phyloP scores from a whole-genome alignment of 495 filamentous ascomycete species.

The Aspergillus kassunensis region DNA sequence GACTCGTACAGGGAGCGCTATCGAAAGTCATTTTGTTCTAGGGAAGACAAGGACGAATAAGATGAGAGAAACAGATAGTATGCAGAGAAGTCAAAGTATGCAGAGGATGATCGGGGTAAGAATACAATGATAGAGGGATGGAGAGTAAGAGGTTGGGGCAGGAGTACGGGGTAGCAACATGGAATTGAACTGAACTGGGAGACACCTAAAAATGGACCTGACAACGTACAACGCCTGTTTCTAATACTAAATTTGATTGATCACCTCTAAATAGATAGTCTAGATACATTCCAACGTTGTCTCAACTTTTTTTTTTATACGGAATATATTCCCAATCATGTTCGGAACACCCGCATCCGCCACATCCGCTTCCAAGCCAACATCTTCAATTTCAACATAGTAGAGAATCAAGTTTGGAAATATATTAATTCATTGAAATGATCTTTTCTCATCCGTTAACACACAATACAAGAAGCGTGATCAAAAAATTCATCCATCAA shows the following conservation, averaged over 20 bases:
- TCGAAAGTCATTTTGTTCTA: conserved; percentile 27
- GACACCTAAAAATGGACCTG: no score
- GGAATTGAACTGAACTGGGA: no score
- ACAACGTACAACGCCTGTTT: no score
- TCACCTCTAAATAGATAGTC: no score
- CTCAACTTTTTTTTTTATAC: no score
- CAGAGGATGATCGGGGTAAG: conserved; percentile 2
- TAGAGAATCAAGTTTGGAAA: conserved; percentile 1
- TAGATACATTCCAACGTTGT: no score
- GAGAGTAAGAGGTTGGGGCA: neutral
- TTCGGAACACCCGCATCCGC: no score
- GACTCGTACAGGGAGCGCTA: conserved; percentile 17
- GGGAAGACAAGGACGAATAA: conserved; percentile 10
- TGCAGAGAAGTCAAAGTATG: conserved; percentile 13
- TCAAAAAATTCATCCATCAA: conserved; percentile 33
- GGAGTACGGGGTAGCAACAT: no score
- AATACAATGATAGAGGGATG: conserved; percentile 1
- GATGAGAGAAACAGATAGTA: conserved; percentile 16
- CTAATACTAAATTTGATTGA: no score
- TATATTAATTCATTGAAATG: conserved; percentile 15
- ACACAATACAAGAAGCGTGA: conserved; percentile 25
- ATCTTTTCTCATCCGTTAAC: conserved; percentile 32
- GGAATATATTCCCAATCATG: no score
- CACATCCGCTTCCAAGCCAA: no score
- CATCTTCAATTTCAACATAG: no score